Conservation (phyloP, 192 early-diverging fungal genomes). For the Rhizoclosmatium globosum region DNA sequence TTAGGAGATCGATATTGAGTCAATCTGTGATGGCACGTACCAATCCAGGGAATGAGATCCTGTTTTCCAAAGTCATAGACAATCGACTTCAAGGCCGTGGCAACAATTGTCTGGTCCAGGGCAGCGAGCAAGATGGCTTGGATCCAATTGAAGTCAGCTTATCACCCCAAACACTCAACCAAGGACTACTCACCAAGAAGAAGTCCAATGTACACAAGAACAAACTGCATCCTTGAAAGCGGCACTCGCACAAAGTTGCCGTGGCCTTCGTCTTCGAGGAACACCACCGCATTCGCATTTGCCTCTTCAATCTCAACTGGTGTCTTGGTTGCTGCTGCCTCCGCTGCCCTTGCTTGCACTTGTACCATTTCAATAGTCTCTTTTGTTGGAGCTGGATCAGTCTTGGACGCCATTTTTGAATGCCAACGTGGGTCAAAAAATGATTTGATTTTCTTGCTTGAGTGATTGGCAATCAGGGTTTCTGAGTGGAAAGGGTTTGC, state of each 20-base stretch:
- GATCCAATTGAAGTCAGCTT: conserved; percentile 50
- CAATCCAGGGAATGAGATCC: conserved; percentile 81
- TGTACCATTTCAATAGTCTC: too few species aligned
- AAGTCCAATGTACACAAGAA: conserved; percentile 22
- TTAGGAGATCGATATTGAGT: too few species aligned
- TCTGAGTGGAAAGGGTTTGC: too few species aligned
- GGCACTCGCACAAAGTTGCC: conserved; percentile 16
- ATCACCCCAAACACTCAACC: not conserved
- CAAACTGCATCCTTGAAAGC: conserved; percentile 15
- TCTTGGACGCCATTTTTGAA: too few species aligned
- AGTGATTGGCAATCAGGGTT: too few species aligned
- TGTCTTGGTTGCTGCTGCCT: too few species aligned
- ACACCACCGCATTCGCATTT: too few species aligned
- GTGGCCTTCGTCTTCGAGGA: not conserved
- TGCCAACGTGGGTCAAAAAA: too few species aligned
- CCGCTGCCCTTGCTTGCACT: too few species aligned
- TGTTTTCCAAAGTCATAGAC: conserved; percentile 72
- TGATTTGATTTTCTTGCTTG: too few species aligned
- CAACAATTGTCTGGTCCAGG: conserved; percentile 84
- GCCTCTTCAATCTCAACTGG: too few species aligned
- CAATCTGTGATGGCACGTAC: conserved; percentile 11
- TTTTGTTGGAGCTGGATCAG: too few species aligned
- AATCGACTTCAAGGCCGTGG: conserved; percentile 77
- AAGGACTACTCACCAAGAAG: not conserved
- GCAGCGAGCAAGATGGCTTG: conserved; percentile 76